Evolutionary conservation across 1,284 basidiomycete species (phyloP).

Genomic region (Trichosporon faecale): DNA sequence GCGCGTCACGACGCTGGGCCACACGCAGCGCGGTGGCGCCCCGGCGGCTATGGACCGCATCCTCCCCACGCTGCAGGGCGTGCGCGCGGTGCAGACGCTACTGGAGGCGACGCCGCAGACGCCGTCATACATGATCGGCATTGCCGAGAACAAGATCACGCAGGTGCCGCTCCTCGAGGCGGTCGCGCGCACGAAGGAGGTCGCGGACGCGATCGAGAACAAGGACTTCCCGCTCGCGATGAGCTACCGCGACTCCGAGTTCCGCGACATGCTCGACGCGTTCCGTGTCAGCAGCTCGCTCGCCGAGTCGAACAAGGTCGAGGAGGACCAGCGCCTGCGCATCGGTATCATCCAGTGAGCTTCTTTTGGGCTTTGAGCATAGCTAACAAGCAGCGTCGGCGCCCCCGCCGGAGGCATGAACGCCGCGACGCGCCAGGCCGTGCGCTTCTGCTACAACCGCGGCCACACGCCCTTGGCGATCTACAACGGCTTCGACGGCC

Average conservation of each 20-base stretch:
- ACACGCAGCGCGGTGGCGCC: constrained; percentile 90
- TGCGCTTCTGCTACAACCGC: constrained; percentile 85
- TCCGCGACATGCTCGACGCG: constrained; percentile 77
- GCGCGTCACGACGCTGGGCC: constrained; percentile 94
- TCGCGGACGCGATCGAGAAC: constrained; percentile 74
- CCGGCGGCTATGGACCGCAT: constrained; percentile 93
- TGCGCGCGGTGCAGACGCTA: constrained; percentile 87
- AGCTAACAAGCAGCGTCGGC: constrained; percentile 64
- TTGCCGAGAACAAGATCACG: constrained; percentile 92
- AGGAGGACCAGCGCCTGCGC: constrained; percentile 69
- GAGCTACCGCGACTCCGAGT: constrained; percentile 86
- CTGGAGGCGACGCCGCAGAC: constrained; percentile 84
- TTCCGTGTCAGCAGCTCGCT: constrained; percentile 72
- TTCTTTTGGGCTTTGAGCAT: too few species aligned
- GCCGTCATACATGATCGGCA: constrained; percentile 96
- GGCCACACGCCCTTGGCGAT: constrained; percentile 89
- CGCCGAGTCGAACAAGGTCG: constrained; percentile 61
- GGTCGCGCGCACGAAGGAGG: constrained; percentile 81
- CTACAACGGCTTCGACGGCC: constrained; percentile 91
- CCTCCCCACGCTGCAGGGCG: constrained; percentile 90
- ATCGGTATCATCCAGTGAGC: constrained; percentile 90
- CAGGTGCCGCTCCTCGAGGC: constrained; percentile 89
- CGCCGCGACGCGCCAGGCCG: constrained; percentile 89
- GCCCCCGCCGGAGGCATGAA: constrained; percentile 99
- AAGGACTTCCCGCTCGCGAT: constrained; percentile 86